A percentile compares a stretch with the other conserved stretches of the same genome.
phyloP scores from a whole-genome alignment of 768 basidiomycete species.

The Glaciozyma antarctica region DNA sequence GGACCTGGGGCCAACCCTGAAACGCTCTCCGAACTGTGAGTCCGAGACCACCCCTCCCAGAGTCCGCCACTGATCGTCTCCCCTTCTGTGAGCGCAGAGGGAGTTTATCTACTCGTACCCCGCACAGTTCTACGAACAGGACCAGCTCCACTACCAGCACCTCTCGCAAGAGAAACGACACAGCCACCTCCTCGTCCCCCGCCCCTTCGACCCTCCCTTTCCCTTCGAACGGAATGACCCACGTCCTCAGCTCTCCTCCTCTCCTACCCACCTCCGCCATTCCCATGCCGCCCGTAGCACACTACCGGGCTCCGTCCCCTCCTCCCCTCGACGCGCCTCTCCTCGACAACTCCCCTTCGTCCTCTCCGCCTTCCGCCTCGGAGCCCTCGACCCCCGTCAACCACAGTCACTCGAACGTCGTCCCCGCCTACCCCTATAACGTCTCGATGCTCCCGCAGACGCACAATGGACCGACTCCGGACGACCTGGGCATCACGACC shows the following conservation, averaged over 20 bases:
- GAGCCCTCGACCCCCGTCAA: neutral
- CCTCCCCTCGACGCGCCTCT: neutral
- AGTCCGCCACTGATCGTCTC: too few relatives aligned
- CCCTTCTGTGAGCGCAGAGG: too few relatives aligned
- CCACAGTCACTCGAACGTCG: slow-evolving; percentile 15
- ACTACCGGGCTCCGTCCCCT: neutral
- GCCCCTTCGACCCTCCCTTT: neutral
- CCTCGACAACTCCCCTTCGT: neutral
- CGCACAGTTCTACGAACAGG: too few relatives aligned
- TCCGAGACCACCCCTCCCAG: too few relatives aligned
- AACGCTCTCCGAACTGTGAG: too few relatives aligned
- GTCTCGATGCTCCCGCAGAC: slow-evolving; percentile 37
- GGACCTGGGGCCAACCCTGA: too few relatives aligned
- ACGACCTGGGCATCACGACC: slow-evolving; percentile 60
- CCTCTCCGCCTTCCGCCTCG: neutral
- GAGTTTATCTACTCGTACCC: too few relatives aligned
- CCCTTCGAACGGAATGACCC: neutral
- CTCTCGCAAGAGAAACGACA: neutral
- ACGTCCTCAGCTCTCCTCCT: neutral
- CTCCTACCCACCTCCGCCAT: neutral
- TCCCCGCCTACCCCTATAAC: slow-evolving; percentile 33
- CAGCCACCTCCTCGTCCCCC: neutral
- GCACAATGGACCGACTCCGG: slow-evolving; percentile 40
- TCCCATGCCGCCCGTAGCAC: neutral
- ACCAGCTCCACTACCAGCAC: neutral